These are phyloP conservation scores for Eimeria acervulina DNA, from an alignment of 169 alveolate genomes.

Conservation along the genomic window DNA sequence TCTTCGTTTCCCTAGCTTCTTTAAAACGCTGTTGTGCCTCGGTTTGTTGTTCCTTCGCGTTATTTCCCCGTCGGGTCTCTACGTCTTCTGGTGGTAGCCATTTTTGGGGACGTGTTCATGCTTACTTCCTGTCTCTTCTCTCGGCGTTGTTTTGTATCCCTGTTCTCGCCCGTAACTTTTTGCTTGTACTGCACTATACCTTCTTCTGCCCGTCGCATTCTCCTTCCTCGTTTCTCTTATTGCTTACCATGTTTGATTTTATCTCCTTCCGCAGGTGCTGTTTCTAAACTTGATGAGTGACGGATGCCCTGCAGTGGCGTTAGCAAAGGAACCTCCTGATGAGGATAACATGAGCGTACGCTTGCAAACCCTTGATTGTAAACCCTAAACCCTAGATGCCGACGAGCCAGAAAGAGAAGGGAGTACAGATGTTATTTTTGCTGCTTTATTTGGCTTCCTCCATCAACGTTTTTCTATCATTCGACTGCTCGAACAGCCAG, in stretches of 20 bases:
- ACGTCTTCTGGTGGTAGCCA: too few species aligned
- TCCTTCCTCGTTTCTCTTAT: neutral
- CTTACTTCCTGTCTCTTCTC: neutral
- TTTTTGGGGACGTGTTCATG: too few species aligned
- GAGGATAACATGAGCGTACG: slow-evolving; percentile 91
- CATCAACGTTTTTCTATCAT: neutral
- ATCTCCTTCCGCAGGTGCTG: slow-evolving; percentile 88
- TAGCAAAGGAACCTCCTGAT: slow-evolving; percentile 95
- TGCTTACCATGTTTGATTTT: neutral
- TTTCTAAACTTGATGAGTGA: slow-evolving; percentile 95
- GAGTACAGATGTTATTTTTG: too few species aligned
- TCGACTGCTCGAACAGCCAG: neutral
- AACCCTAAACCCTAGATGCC: neutral
- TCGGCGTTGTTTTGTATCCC: neutral
- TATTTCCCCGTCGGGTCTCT: too few species aligned
- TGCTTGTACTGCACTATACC: too few species aligned
- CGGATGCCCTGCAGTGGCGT: slow-evolving; percentile 97
- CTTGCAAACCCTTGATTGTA: neutral
- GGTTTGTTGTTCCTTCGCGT: too few species aligned
- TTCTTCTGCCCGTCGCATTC: too few species aligned
- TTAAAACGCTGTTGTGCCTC: too few species aligned
- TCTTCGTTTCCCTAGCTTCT: too few species aligned
- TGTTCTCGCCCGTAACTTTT: neutral
- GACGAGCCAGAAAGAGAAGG: neutral
- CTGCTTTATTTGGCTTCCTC: neutral